phyloP scores from a whole-genome alignment of 176 grass and related monocot genomes.

The Zea luxurians region DNA sequence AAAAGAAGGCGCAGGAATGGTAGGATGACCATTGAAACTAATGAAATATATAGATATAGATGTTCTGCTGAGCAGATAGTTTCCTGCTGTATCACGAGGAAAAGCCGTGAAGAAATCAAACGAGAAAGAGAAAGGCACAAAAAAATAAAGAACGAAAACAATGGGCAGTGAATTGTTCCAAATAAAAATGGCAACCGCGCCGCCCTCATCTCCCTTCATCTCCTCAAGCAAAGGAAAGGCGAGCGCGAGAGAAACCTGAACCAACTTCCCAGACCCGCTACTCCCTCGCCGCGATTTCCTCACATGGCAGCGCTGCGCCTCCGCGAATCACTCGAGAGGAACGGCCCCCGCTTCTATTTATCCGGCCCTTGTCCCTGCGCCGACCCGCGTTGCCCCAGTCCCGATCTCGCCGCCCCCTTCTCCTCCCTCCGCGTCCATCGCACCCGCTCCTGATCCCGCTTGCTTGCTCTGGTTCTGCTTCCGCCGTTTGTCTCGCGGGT shows the following conservation, averaged over 20 bases:
- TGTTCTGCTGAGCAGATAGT: too few species aligned
- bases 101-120: too few species aligned
- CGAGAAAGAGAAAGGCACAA: too few species aligned
- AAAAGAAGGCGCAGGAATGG: too few species aligned
- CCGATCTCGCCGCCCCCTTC: constrained; percentile 30
- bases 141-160: too few species aligned
- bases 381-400: constrained; percentile 19
- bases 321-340: constrained; percentile 44
- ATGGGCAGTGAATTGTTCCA: too few species aligned
- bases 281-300: background rate
- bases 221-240: background rate
- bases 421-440: constrained; percentile 33
- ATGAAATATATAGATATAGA: too few species aligned
- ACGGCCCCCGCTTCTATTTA: constrained; percentile 38
- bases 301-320: constrained; percentile 54
- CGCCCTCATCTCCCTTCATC: too few species aligned
- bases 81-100: too few species aligned
- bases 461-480: background rate
- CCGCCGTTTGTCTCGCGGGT: background rate
- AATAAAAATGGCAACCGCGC: too few species aligned
- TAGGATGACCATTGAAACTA: too few species aligned
- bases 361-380: constrained; percentile 39
- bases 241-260: constrained; percentile 10
- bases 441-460: constrained; percentile 42
- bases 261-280: background rate